Evolutionary conservation across 805 yeast species (phyloP).

Genomic region (Wickerhamomyces chambardii): DNA sequence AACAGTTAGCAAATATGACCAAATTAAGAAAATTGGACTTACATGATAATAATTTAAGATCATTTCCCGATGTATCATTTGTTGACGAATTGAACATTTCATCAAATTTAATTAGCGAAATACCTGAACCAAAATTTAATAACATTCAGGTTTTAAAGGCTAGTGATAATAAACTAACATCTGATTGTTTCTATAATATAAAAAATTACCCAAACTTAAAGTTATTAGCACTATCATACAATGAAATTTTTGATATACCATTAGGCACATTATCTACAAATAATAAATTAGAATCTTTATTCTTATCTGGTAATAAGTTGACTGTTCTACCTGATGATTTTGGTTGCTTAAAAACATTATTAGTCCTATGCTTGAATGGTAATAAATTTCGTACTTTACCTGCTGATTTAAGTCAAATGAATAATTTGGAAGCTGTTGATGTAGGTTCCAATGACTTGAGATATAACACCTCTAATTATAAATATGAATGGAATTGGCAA

Average conservation of each 20-base stretch:
- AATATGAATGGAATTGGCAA: conserved; percentile 98
- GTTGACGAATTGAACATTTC: conserved; percentile 56
- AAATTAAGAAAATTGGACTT: conserved; percentile 63
- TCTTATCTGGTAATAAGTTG: conserved; percentile 76
- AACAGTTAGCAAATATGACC: conserved; percentile 48
- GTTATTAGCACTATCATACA: conserved; percentile 71
- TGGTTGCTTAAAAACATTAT: conserved; percentile 47
- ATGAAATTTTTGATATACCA: conserved; percentile 77
- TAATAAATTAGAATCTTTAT: conserved; percentile 50
- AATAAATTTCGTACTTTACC: conserved; percentile 84
- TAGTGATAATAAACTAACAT: conserved; percentile 79
- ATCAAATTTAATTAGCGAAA: conserved; percentile 41
- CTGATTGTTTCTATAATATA: conserved; percentile 64
- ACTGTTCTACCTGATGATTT: conserved; percentile 80
- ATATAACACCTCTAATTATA: conserved; percentile 89
- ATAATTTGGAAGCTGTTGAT: conserved; percentile 62
- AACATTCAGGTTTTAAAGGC: conserved; percentile 50
- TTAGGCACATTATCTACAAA: conserved; percentile 56
- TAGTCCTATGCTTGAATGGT: conserved; percentile 64
- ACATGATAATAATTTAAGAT: conserved; percentile 75
- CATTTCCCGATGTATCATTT: conserved; percentile 37
- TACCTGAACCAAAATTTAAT: conserved; percentile 28
- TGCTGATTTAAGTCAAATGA: conserved; percentile 70
- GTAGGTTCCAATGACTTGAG: conserved; percentile 86
- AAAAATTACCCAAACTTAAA: conserved; percentile 49